These are phyloP conservation scores for Colletotrichum chrysophilum DNA, from an alignment of 2,329 filamentous ascomycete species.

Conservation along the genomic window DNA sequence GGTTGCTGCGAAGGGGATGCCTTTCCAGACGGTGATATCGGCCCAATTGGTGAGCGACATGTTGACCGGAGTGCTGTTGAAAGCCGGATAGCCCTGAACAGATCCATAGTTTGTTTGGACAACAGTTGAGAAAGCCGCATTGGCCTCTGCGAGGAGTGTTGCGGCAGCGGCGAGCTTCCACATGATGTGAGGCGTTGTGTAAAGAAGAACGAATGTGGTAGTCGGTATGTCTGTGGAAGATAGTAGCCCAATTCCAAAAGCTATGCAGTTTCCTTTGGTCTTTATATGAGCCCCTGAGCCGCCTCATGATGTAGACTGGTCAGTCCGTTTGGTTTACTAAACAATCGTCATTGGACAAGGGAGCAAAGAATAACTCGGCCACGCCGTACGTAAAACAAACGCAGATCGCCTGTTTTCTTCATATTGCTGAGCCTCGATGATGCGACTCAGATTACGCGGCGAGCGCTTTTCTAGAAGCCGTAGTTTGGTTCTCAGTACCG, in stretches of 20 bases:
- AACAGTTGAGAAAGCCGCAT: neutral
- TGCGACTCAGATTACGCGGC: neutral
- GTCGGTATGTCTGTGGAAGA: neutral
- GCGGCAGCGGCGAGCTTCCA: neutral
- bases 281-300: neutral
- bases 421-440: neutral
- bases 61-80: neutral
- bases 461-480: neutral
- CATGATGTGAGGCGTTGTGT: neutral
- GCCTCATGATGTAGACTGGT: neutral
- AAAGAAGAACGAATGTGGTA: neutral
- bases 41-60: slow-evolving; percentile 8
- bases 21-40: neutral
- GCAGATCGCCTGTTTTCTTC: neutral
- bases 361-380: neutral
- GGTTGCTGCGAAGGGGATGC: neutral
- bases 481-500: neutral
- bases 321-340: neutral
- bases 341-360: neutral
- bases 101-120: neutral
- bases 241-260: neutral
- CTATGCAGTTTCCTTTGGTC: neutral
- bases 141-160: neutral
- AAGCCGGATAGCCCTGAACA: neutral
- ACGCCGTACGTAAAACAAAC: neutral